Evolutionary conservation across 805 yeast genomes (phyloP).

Genomic region (Candida saitoana): DNA sequence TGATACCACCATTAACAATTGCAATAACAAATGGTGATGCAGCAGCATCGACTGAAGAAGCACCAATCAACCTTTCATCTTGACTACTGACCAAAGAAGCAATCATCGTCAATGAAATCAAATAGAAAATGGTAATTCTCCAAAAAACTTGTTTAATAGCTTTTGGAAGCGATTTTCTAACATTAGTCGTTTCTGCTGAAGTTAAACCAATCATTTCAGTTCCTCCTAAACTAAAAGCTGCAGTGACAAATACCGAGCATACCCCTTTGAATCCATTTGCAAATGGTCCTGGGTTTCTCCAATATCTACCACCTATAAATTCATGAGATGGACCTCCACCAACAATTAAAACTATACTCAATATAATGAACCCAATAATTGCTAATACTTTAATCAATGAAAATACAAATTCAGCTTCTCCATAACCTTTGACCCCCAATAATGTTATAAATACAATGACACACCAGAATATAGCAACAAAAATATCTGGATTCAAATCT

Average conservation of each 20-base stretch:
- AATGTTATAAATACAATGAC: conserved; percentile 45
- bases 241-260: conserved; percentile 32
- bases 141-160: conserved; percentile 38
- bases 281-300: conserved; percentile 51
- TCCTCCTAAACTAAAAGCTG: conserved; percentile 36
- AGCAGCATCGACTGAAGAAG: conserved; percentile 49
- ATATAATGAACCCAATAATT: conserved; percentile 44
- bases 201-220: conserved; percentile 36
- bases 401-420: conserved; percentile 54
- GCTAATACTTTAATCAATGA: conserved; percentile 47
- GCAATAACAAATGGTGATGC: conserved; percentile 40
- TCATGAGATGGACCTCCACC: conserved; percentile 52
- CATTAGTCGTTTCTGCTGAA: conserved; percentile 34
- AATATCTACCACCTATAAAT: conserved; percentile 44
- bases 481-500: conserved; percentile 50
- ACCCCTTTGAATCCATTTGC: conserved; percentile 43
- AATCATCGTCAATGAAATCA: conserved; percentile 26
- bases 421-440: conserved; percentile 52
- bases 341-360: conserved; percentile 45
- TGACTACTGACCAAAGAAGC: conserved; percentile 22
- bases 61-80: conserved; percentile 31
- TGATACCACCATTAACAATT: conserved; percentile 26
- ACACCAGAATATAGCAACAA: conserved; percentile 53
- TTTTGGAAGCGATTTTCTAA: conserved; percentile 28
- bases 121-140: conserved; percentile 35